Percentiles rank a stretch among this genome's conserved stretches.
Conservation (phyloP, 352 stramenopile species). For the Saprolegnia diclina region DNA sequence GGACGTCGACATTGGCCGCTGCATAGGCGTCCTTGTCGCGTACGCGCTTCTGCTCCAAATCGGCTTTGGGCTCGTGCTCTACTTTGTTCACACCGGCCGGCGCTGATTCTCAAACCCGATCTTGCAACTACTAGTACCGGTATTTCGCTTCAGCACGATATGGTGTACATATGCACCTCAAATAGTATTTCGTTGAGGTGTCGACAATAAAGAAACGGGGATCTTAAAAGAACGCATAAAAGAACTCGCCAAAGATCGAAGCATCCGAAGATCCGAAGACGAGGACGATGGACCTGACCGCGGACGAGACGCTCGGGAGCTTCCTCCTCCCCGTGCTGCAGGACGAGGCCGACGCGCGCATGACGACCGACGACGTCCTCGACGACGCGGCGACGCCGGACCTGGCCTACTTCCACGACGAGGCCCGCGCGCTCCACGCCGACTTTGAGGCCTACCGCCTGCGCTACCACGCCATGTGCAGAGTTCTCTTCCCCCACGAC, state of each 20-base stretch:
- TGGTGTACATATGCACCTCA: too few species aligned
- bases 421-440: not conserved
- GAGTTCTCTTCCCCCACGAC: not conserved
- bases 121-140: too few species aligned
- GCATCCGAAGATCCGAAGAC: too few species aligned
- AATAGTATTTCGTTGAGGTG: too few species aligned
- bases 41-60: slow-evolving; percentile 33
- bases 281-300: too few species aligned
- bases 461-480: not conserved
- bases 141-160: too few species aligned
- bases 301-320: not conserved
- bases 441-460: not conserved
- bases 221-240: too few species aligned
- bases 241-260: too few species aligned
- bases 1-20: slow-evolving; percentile 29
- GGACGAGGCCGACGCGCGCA: not conserved
- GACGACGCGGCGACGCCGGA: not conserved
- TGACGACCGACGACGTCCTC: not conserved
- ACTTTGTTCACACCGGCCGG: slow-evolving; percentile 51
- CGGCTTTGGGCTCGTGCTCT: slow-evolving; percentile 44
- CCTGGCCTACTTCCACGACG: not conserved
- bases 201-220: too few species aligned
- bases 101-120: too few species aligned
- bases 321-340: not conserved
- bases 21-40: slow-evolving; percentile 32